These are phyloP conservation scores for Verticillium nonalfalfae DNA, from an alignment of 2,329 filamentous ascomycete species.

Conservation along the genomic window DNA sequence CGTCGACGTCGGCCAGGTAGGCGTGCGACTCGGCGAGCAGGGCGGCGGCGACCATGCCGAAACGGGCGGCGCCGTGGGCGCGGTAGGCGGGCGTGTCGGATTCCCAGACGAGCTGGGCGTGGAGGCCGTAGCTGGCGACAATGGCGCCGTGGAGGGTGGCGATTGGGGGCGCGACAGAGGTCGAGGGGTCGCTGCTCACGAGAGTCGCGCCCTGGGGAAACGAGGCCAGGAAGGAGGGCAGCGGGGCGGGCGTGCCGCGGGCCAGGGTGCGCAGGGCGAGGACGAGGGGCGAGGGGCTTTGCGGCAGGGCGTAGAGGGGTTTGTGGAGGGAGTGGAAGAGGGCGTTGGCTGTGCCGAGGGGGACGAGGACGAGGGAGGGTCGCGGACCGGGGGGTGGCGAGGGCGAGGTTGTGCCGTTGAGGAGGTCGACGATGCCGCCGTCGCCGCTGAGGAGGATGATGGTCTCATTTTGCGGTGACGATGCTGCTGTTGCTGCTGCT, in stretches of 20 bases:
- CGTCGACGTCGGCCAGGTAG: conserved; percentile 30
- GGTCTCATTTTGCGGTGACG: conserved; percentile 32
- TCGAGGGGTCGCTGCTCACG: conserved; percentile 27
- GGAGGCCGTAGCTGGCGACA: conserved; percentile 85
- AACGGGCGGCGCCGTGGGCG: conserved; percentile 68
- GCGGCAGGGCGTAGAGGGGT: conserved; percentile 35
- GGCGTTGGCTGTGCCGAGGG: conserved; percentile 60
- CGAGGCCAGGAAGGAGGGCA: conserved; percentile 57
- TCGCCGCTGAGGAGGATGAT: conserved; percentile 82
- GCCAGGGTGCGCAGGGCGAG: conserved; percentile 53
- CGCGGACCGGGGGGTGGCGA: conserved; percentile 2
- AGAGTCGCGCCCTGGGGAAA: conserved; percentile 54
- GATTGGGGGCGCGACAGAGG: neutral
- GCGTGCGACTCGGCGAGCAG: conserved; percentile 53
- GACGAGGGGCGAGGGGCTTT: conserved; percentile 33
- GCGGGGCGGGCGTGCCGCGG: conserved; percentile 40
- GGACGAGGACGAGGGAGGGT: conserved; percentile 47
- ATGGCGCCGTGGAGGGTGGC: conserved; percentile 63
- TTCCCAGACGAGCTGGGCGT: conserved; percentile 83
- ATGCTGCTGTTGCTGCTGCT: no score
- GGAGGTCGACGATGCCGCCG: conserved; percentile 75
- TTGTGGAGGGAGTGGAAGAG: conserved; percentile 58
- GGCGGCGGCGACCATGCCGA: conserved; percentile 76
- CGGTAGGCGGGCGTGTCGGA: conserved; percentile 81
- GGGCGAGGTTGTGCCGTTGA: conserved; percentile 50